Evolutionary conservation across 2,329 filamentous ascomycete species (phyloP), one percentile per base, ranked within the genome.

Genomic region (Fusarium algeriense): DNA sequence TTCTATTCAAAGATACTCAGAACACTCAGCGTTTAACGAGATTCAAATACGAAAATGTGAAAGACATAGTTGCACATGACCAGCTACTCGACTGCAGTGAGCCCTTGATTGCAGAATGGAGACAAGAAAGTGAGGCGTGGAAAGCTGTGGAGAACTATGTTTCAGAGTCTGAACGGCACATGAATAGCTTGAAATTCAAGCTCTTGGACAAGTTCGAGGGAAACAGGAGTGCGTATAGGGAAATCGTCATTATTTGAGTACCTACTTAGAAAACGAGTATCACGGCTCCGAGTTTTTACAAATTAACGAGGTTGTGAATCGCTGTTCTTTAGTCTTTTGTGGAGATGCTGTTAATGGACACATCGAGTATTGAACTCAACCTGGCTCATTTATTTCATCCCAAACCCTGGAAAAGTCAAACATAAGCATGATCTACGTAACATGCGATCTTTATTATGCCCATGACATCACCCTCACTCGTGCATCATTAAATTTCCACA

Each of bases 11-110:
- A 0, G 30, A n/a, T 7, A 13, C 1, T 4, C 2, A n/a, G 7
- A 1, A 5, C 6, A 6, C 2, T 1, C 3, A 14, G 13, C 20
- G 23, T 23, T 23, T 5, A 5, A 4, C 6, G 0, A 5, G 8
- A 0, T 9, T 15, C 4, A 5, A 5, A 2, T 12, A 11, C 3
- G 7, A 5, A 2, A 5, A 1, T 3, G n/a, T 37, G 14, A n/a
- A 34, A 30, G 19, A 15, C 5, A 0, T 30, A 3, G 3, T 60
- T 12, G 4, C 2, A 5, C 1, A 7, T 9, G 10, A 11, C 3
- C 15, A 43, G 8, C 5, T 1, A 5, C 6, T 2, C 13, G 3
- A 12, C 3, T 14, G 1, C 4, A 10, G 20, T 6, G 10, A 19
- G 6, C 23, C 45, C 3, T n/a, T 26, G 3, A 7, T 8, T 6